phyloP scores from a whole-genome alignment of 1,284 basidiomycete species.

The Sutorius eximius region DNA sequence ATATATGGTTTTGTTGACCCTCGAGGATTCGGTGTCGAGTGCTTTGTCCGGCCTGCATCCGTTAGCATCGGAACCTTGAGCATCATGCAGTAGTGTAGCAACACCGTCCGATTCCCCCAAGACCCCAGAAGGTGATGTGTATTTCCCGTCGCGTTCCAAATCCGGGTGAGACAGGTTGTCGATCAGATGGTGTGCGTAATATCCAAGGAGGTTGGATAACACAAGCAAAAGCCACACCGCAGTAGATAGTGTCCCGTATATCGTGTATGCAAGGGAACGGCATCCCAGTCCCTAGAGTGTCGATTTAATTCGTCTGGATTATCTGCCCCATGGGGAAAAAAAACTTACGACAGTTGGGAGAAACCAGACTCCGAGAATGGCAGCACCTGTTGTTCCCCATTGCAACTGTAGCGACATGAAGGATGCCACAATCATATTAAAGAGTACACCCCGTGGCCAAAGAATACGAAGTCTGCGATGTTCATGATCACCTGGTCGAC shows the following conservation, averaged over 20 bases:
- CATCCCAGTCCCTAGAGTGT: conserved; percentile 38
- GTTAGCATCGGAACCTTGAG: neutral
- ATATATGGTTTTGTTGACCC: too few species aligned
- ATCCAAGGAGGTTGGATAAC: conserved; percentile 36
- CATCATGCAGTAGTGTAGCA: neutral
- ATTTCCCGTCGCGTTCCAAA: neutral
- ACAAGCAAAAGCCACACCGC: conserved; percentile 40
- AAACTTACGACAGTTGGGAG: conserved; percentile 38
- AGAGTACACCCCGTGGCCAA: conserved; percentile 32
- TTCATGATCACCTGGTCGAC: conserved; percentile 8
- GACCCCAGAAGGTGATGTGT: neutral
- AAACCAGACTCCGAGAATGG: conserved; percentile 36
- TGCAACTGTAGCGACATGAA: conserved; percentile 36
- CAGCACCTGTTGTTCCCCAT: conserved; percentile 41
- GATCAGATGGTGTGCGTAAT: conserved; percentile 26
- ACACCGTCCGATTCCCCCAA: neutral
- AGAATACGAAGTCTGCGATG: conserved; percentile 4
- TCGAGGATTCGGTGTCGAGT: too few species aligned
- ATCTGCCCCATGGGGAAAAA: neutral
- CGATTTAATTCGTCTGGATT: neutral
- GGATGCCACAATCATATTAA: conserved; percentile 38
- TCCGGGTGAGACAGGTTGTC: conserved; percentile 3
- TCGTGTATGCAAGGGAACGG: conserved; percentile 39
- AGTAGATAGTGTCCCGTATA: conserved; percentile 40
- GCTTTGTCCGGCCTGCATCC: neutral